phyloP scores from a whole-genome alignment of 306 rosid genomes.

The Fragaria vesca region DNA sequence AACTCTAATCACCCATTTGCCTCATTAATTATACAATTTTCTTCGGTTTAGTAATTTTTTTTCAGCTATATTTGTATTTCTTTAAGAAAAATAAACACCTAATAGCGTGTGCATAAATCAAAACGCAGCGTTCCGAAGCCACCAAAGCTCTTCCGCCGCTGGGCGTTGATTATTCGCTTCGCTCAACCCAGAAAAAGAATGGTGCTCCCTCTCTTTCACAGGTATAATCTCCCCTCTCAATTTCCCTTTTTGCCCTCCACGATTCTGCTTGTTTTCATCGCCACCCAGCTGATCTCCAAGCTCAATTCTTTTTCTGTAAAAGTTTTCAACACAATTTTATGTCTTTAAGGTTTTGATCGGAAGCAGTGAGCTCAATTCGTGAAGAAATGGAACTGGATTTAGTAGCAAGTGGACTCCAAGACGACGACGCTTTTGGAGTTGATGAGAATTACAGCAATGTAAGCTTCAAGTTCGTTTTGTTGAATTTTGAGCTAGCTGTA shows the following conservation, averaged over 20 bases:
- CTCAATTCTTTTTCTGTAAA: not conserved
- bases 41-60: too few relatives aligned
- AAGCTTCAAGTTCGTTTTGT: conserved; percentile 32
- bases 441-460: conserved; percentile 43
- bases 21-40: too few relatives aligned
- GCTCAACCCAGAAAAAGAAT: too few relatives aligned
- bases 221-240: too few relatives aligned
- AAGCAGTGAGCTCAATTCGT: conserved; percentile 19
- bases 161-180: too few relatives aligned
- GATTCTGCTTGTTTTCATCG: not conserved
- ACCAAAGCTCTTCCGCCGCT: too few relatives aligned
- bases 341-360: conserved; percentile 25
- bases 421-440: conserved; percentile 47
- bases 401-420: conserved; percentile 41
- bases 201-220: too few relatives aligned
- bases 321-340: not conserved
- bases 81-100: too few relatives aligned
- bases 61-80: too few relatives aligned
- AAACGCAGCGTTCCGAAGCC: too few relatives aligned
- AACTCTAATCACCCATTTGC: too few relatives aligned
- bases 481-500: not conserved
- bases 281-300: conserved; percentile 10
- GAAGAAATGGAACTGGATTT: conserved; percentile 57
- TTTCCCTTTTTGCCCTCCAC: not conserved
- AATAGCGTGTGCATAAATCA: too few relatives aligned